Conservation (phyloP, 2,329 filamentous ascomycete genomes). For the Coniochaeta sp. region DNA sequence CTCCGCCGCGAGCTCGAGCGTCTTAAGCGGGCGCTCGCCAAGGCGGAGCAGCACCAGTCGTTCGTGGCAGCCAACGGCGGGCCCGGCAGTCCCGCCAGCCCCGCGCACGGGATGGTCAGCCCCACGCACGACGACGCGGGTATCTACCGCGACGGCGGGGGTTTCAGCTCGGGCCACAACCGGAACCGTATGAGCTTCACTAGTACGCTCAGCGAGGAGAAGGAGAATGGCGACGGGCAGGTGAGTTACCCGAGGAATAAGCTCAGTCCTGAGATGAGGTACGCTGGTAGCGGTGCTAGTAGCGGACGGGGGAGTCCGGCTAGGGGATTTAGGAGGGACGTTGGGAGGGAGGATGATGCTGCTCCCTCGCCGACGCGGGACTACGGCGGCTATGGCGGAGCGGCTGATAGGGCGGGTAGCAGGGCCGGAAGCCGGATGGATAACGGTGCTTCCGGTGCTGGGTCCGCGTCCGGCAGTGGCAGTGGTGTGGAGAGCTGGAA, state of each 20-base stretch:
- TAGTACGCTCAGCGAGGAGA: conserved; percentile 67
- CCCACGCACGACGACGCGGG: conserved; percentile 52
- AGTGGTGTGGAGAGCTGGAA: conserved; percentile 85
- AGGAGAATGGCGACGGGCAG: conserved; percentile 64
- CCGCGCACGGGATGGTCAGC: conserved; percentile 35
- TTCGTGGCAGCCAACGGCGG: too few species aligned
- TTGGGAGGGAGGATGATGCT: conserved; percentile 23
- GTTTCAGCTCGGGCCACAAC: conserved; percentile 26
- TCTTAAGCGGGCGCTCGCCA: conserved; percentile 76
- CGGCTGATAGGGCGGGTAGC: conserved; percentile 12
- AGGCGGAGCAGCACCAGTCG: too few species aligned
- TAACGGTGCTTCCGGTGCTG: conserved; percentile 7
- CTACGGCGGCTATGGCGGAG: conserved; percentile 6
- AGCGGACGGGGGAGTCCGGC: conserved; percentile 55
- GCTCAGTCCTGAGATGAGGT: conserved; percentile 48
- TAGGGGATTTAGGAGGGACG: conserved; percentile 39
- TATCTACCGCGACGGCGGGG: conserved; percentile 48
- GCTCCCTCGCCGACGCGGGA: conserved; percentile 11
- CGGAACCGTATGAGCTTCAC: conserved; percentile 54
- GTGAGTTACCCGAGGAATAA: conserved; percentile 45
- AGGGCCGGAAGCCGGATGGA: conserved; percentile 13
- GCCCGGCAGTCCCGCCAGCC: conserved; percentile 20
- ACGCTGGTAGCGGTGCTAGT: conserved; percentile 41
- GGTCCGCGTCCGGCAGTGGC: conserved; percentile 6
- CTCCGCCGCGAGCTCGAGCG: conserved; percentile 84